Base-by-base conservation (phyloP, 768 basidiomycete genomes). In the Kwoniella heveanensis region DNA sequence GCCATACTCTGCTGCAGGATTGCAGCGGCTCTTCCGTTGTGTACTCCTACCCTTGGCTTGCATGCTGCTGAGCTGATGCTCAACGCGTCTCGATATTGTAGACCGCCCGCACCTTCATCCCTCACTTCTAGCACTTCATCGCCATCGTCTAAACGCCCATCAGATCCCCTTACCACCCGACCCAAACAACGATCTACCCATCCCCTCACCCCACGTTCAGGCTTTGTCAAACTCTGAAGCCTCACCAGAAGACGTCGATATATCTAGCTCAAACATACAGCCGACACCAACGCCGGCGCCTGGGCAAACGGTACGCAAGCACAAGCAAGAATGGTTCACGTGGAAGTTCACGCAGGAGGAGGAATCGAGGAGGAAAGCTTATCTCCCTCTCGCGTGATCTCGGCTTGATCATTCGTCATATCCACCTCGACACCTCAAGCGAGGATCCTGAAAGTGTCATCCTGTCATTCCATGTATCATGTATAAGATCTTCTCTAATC, bases 271-370 rank as follows among this genome's bases (percentile, higher is more conserved):
- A 6, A 32, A 5, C 32, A 32, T 32, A n/a, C n/a, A n/a, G n/a
- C n/a, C n/a, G n/a, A n/a, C n/a, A n/a, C n/a, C n/a, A n/a, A n/a
- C n/a, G n/a, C n/a, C n/a, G n/a, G n/a, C n/a, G n/a, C n/a, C n/a
- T n/a, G n/a, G n/a, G n/a, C n/a, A n/a, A n/a, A n/a, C n/a, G n/a
- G n/a, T 47, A 57, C 17, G 44, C 22, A 25, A 30, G 50, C 26
- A 29, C 24, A 53, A 44, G 30, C 39, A 63, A 26, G 69, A 70
- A 53, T 75, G 73, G 73, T 19, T 75, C 30, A 65, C 56, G 44
- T 75, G 73, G 73, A 57, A 59, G 17, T 69, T 72, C 52, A 48
- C 62, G 8, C 69, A 72, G 22, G 71, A 75, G 50, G 71, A 75
- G 58, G 64, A 63, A 32, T 39, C 44, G 8, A 51, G 71, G 48